Conservation (phyloP, 192 early-diverging fungal genomes). For the Podila horticola region DNA sequence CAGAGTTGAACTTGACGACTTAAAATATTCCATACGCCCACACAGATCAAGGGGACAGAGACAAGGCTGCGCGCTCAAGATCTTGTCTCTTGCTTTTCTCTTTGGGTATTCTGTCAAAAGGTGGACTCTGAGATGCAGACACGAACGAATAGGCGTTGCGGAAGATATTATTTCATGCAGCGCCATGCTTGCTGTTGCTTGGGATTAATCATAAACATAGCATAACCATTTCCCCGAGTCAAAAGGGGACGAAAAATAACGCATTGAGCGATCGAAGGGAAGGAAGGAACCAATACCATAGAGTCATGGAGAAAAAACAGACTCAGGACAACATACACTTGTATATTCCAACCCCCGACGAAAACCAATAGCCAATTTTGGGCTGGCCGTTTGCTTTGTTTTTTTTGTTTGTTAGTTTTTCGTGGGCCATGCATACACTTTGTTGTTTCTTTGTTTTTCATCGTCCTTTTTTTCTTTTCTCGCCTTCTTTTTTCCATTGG, state of each 20-base stretch:
- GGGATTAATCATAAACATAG: too few relatives aligned
- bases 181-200: neutral
- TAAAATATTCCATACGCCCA: too few relatives aligned
- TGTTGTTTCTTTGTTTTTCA: neutral
- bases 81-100: neutral
- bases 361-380: neutral
- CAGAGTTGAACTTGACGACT: too few relatives aligned
- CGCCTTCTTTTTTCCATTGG: neutral
- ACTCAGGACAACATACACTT: too few relatives aligned
- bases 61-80: too few relatives aligned
- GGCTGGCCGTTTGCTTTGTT: neutral
- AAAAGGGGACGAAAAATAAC: too few relatives aligned
- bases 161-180: slow-evolving; percentile 5
- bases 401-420: neutral
- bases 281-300: too few relatives aligned
- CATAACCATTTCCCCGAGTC: too few relatives aligned
- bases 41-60: too few relatives aligned
- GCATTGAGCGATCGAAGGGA: too few relatives aligned
- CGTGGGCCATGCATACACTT: neutral
- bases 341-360: neutral
- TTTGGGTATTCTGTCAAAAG: neutral
- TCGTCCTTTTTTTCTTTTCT: neutral
- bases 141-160: neutral
- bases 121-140: neutral
- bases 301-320: too few relatives aligned